Evolutionary conservation across 129 eudicot species (phyloP), one percentile per base, ranked within the genome.

Genomic region (Flaveria brownii): DNA sequence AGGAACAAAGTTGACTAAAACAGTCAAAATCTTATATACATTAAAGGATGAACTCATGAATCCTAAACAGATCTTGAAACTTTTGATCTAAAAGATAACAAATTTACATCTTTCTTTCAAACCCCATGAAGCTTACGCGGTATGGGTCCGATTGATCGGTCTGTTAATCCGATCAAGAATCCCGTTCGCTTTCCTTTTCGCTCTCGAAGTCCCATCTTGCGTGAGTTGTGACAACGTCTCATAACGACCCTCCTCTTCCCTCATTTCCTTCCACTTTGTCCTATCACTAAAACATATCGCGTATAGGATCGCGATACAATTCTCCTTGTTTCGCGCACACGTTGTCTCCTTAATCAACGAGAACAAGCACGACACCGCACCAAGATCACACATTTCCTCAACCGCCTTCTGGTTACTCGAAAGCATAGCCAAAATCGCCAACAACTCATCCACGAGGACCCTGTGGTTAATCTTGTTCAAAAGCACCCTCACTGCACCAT

Each of bases 351-450:
- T 83, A 0, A 84, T 90, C 75, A 94, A 75, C 50, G 86, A 65
- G 23, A 91, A 85, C 82, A 94, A 80, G 61, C 93, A 85, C 3
- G 88, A 70, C 18, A 89, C 91, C 6, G 81, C 98, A 17, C 87
- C 97, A 28, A 85, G 86, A 65, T 94, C 96, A 18, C 87, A 63
- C 90, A 94, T 71, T 64, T 91, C 97, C 72, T 89, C 96, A 2
- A 94, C 73, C 6, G 98, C 97, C 49, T 28, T 83, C 25, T 84
- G 93, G 75, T 87, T 84, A 33, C 80, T 87, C 11, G 98, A 86
- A 26, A 94, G 97, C 96, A 94, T 87, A 13, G 98, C 99, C 33
- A 94, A 96, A 25, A 91, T 91, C 6, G 97, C 84, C 13, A 91
- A 16, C 54, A 94, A 78, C 86, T 91, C 97, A 13, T 91, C 97